phyloP scores from a whole-genome alignment of 2,329 filamentous ascomycete species.

The Ophiocordyceps australis region DNA sequence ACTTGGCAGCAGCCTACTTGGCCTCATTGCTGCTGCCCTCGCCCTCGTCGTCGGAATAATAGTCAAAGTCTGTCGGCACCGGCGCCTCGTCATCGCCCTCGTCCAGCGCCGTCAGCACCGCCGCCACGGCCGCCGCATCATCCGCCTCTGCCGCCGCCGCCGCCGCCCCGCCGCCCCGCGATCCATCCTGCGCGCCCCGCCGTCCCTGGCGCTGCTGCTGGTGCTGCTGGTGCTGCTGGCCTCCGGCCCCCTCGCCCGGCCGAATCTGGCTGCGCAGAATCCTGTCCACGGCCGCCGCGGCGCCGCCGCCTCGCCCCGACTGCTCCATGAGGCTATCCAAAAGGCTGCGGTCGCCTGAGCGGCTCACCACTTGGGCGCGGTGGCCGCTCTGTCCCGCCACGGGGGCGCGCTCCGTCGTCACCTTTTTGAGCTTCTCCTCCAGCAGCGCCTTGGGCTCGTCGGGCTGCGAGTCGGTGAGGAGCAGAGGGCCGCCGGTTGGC shows the following conservation, averaged over 20 bases:
- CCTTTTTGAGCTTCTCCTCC: constrained; percentile 85
- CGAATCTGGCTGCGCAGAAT: constrained; percentile 18
- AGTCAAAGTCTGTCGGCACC: constrained; percentile 57
- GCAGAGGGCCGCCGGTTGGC: constrained; percentile 83
- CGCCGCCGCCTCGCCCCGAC: constrained; percentile 8
- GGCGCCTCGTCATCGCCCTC: constrained; percentile 57
- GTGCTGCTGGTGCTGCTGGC: too few relatives aligned
- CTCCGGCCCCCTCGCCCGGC: too few relatives aligned
- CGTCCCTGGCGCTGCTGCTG: constrained; percentile 15
- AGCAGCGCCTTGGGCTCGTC: constrained; percentile 63
- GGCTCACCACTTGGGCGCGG: too few relatives aligned
- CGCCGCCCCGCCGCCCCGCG: too few relatives aligned
- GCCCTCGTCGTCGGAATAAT: constrained; percentile 43
- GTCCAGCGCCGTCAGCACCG: constrained; percentile 71
- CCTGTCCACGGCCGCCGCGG: constrained; percentile 19
- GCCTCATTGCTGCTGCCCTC: too few relatives aligned
- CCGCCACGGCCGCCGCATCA: constrained; percentile 57
- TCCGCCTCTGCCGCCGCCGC: too few relatives aligned
- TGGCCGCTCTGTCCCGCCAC: too few relatives aligned
- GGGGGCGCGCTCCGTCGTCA: constrained; percentile 41
- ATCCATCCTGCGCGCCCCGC: too few relatives aligned
- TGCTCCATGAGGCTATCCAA: too few relatives aligned
- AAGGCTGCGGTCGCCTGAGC: too few relatives aligned
- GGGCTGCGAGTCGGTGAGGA: constrained; percentile 73
- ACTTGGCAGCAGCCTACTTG: too few relatives aligned